A percentile compares a stretch with the other conserved stretches of the same genome.
These are phyloP conservation scores for Neoscytalidium dimidiatum DNA, from an alignment of 2,329 filamentous ascomycete genomes.

Conservation along the genomic window DNA sequence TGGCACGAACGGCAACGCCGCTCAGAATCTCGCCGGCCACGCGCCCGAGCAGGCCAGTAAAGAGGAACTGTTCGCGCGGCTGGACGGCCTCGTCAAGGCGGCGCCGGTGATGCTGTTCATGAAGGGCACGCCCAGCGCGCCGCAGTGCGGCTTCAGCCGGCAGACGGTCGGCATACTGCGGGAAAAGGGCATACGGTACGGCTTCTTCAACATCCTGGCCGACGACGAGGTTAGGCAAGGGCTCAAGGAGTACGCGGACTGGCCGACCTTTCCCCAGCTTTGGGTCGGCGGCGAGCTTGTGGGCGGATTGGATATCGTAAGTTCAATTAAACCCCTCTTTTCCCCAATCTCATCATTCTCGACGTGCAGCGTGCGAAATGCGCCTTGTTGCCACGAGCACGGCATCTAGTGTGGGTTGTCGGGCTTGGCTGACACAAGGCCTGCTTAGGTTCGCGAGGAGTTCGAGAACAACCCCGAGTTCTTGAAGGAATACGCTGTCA, in stretches of 20 bases:
- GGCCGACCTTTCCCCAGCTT: constrained; percentile 95
- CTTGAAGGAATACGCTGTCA: constrained; percentile 68
- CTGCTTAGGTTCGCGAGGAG: constrained; percentile 82
- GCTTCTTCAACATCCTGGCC: constrained; percentile 98
- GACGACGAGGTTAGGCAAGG: constrained; percentile 97
- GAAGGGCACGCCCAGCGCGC: constrained; percentile 88
- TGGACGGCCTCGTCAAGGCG: constrained; percentile 86
- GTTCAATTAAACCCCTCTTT: no score
- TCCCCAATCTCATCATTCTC: not conserved
- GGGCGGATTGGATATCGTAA: constrained; percentile 47
- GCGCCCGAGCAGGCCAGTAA: constrained; percentile 58
- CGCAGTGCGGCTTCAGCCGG: constrained; percentile 90
- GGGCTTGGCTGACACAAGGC: constrained; percentile 27
- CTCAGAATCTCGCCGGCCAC: constrained; percentile 47
- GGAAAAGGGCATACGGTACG: constrained; percentile 90
- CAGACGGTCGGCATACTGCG: constrained; percentile 84
- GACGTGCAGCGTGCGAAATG: not conserved
- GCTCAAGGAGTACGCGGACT: constrained; percentile 95
- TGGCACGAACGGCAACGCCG: constrained; percentile 32
- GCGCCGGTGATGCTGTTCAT: constrained; percentile 98
- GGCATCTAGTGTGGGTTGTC: not conserved
- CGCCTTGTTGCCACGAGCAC: not conserved
- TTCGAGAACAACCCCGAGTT: constrained; percentile 82
- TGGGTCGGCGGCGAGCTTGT: constrained; percentile 91
- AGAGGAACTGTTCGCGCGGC: constrained; percentile 80